phyloP scores from a whole-genome alignment of 73 alveolate species.

The Blepharisma japonicum region DNA sequence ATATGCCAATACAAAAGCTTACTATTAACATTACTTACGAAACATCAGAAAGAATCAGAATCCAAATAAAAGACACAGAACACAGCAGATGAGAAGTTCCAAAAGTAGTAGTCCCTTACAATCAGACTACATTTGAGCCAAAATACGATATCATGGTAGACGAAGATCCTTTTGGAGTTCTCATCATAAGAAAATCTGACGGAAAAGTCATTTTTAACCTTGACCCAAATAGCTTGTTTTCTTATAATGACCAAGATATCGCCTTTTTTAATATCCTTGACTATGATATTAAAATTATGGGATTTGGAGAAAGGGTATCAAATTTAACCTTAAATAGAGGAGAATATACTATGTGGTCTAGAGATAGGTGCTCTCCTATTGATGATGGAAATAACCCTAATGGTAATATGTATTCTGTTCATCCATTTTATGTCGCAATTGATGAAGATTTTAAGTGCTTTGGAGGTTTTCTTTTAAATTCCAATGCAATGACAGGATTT shows the following conservation, averaged over 20 bases:
- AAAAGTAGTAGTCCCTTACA: too few relatives aligned
- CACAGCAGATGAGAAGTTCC: too few relatives aligned
- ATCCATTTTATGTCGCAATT: slow-evolving; percentile 28
- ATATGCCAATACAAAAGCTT: too few relatives aligned
- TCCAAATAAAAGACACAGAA: too few relatives aligned
- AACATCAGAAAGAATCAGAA: too few relatives aligned
- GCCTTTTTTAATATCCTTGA: not conserved
- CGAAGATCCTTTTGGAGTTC: slow-evolving; percentile 1
- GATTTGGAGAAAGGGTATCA: slow-evolving; percentile 25
- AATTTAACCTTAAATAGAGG: not conserved
- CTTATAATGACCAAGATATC: slow-evolving; percentile 15
- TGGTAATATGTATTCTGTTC: slow-evolving; percentile 22
- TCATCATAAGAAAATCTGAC: not conserved
- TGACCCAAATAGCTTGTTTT: not conserved
- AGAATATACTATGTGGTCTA: slow-evolving; percentile 26
- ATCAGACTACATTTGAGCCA: too few relatives aligned
- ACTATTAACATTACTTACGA: too few relatives aligned
- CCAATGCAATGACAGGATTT: slow-evolving; percentile 30
- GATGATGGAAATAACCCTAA: slow-evolving; percentile 22
- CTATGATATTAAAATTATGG: slow-evolving; percentile 3
- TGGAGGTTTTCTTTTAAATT: slow-evolving; percentile 21
- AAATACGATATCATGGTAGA: not conserved
- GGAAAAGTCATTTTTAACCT: slow-evolving; percentile 7
- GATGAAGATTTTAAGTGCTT: slow-evolving; percentile 2
- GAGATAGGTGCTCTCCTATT: slow-evolving; percentile 25